phyloP scores from a whole-genome alignment of 2,329 filamentous ascomycete genomes.

The Colletotrichum sp. region DNA sequence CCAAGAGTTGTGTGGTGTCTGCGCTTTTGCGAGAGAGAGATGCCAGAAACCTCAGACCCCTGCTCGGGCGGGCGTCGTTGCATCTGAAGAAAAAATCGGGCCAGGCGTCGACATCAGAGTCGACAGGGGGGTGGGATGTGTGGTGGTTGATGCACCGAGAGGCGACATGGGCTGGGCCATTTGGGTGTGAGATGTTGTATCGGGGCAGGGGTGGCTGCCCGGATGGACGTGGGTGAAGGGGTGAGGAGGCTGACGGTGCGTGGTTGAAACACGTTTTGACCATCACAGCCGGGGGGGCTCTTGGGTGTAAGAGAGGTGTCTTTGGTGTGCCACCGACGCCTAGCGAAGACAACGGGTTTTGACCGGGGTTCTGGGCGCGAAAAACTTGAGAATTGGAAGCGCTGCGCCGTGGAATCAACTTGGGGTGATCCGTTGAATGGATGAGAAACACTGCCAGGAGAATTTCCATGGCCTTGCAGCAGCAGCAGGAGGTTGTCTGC shows the following conservation, averaged over 20 bases:
- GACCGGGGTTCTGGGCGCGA: not conserved
- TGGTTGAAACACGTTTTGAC: constrained; percentile 36
- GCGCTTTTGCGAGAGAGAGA: not conserved
- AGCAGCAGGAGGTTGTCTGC: not conserved
- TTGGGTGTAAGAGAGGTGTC: constrained; percentile 4
- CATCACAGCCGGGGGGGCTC: constrained; percentile 4
- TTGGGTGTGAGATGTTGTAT: not conserved
- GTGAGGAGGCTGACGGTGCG: constrained; percentile 22
- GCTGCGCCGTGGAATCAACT: not conserved
- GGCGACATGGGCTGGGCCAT: not conserved
- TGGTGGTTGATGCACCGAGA: not conserved
- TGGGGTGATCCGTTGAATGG: not conserved
- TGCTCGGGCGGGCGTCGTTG: constrained; percentile 26
- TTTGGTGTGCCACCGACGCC: not conserved
- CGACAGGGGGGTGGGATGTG: constrained; percentile 7
- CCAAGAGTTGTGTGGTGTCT: constrained; percentile 22
- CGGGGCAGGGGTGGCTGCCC: not conserved
- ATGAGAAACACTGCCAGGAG: not conserved
- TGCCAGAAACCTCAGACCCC: constrained; percentile 26
- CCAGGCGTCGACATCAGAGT: not conserved
- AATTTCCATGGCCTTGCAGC: not conserved
- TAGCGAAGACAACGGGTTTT: not conserved
- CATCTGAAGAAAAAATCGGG: constrained; percentile 4
- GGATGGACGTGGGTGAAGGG: constrained; percentile 4
- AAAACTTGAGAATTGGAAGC: not conserved